Conservation (phyloP, 1,284 basidiomycete genomes). For the Taiwanofungus camphoratus region DNA sequence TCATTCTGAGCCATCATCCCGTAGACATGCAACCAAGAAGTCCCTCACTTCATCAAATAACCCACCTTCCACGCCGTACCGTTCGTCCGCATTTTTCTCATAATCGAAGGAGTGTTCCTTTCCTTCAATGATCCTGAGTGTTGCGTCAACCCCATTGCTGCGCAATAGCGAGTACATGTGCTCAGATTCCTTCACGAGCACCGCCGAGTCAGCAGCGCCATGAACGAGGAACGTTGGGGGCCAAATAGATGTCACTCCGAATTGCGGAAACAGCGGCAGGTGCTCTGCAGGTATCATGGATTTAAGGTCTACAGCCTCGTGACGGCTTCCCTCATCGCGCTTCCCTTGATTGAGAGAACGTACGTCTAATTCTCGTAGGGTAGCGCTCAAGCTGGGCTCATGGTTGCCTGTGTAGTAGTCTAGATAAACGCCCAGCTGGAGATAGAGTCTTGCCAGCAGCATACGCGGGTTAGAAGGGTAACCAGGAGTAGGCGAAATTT, state of each 20-base stretch:
- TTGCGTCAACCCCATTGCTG: constrained; percentile 32
- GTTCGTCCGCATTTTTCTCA: constrained; percentile 34
- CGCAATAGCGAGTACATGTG: constrained; percentile 35
- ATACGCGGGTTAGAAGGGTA: constrained; percentile 58
- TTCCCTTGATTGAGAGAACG: not conserved
- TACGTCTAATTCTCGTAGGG: constrained; percentile 27
- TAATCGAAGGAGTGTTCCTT: constrained; percentile 57
- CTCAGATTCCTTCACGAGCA: constrained; percentile 42
- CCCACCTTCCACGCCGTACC: constrained; percentile 22
- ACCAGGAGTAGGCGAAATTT: constrained; percentile 41
- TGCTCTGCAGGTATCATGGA: constrained; percentile 34
- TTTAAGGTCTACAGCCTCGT: not conserved
- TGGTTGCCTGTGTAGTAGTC: constrained; percentile 59
- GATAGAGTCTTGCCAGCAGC: constrained; percentile 50
- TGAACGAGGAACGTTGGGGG: constrained; percentile 53
- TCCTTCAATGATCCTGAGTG: constrained; percentile 38
- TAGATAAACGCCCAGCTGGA: constrained; percentile 51
- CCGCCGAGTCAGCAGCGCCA: constrained; percentile 49
- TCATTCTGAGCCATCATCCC: not conserved
- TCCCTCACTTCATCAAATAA: constrained; percentile 31
- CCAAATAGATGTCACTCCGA: constrained; percentile 37
- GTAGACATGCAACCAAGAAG: constrained; percentile 25
- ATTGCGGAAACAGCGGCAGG: constrained; percentile 47
- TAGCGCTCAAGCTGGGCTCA: constrained; percentile 44
- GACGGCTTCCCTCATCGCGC: constrained; percentile 3